Base-by-base conservation (phyloP, 2,329 filamentous ascomycete genomes). In the Xylaria sp. region DNA sequence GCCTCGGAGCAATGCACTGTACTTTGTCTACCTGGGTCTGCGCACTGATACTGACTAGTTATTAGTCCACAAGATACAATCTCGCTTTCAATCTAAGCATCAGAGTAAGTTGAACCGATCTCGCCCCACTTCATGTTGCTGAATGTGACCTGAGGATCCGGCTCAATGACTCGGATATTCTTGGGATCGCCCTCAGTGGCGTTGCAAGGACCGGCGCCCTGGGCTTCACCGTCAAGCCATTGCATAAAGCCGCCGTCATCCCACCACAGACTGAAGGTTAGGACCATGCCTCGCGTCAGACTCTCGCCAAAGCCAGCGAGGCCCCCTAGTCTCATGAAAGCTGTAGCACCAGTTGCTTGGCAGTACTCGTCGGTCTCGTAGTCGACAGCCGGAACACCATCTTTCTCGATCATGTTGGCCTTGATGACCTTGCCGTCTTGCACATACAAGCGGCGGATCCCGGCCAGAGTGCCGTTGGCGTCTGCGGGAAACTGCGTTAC, bases 51-150 rank as follows among this genome's bases (percentile, higher is more conserved):
- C 32, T 30, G 50, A 34, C n/a, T 4, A 19, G 27, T 61, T 53
- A n/a, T 17, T 45, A 24, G 30, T 27, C 39, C 32, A 39, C 24
- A 27, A 2, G 4, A 27, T 5, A 30, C 32, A 21, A 30, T 30
- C 1, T 61, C 9, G 17, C 34, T 24, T 32, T 3, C 14, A 12
- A 51, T 39, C 36, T 61, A 68, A 54, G 65, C 48, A 27, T 63
- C 59, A 11, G 62, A 62, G 56, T 75, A 87, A 21, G 85, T 88
- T 24, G 83, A 85, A 67, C 81, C 82, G 65, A 88, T 82, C 71
- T 86, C 84, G 9, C 87, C 87, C 77, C 84, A 84, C 77, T 84
- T 85, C 75, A 89, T 83, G 78, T 88, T 87, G 69, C 82, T 85
- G 77, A 84, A 89, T 12, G 80, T 82, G 19, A 88, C 86, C 69